Evolutionary conservation across 768 basidiomycete species (phyloP).

Genomic region (Rhodotorula diobovata): DNA sequence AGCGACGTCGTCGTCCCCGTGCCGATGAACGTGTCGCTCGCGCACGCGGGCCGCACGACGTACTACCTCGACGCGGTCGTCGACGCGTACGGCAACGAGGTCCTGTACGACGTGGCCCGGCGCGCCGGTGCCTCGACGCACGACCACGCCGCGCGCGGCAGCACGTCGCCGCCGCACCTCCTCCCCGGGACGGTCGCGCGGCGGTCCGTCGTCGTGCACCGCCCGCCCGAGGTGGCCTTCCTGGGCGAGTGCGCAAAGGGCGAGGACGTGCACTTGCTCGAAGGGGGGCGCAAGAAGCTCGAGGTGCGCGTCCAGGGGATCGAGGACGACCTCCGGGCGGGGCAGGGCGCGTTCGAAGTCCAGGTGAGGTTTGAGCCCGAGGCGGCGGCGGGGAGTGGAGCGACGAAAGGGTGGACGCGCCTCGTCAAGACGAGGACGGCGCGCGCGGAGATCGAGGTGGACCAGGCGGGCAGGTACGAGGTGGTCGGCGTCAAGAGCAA

Average conservation of each 20-base stretch:
- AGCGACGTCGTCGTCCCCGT: slow-evolving; percentile 3
- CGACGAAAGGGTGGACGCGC: slow-evolving; percentile 9
- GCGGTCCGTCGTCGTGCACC: slow-evolving; percentile 29
- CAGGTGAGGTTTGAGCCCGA: slow-evolving; percentile 14
- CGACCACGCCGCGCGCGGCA: not conserved
- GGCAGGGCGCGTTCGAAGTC: slow-evolving; percentile 4
- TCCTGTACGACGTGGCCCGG: slow-evolving; percentile 8
- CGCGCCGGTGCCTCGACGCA: no score
- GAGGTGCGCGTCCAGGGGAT: slow-evolving; percentile 5
- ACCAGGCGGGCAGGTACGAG: slow-evolving; percentile 30
- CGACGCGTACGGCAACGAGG: slow-evolving; percentile 31
- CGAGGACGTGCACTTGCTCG: slow-evolving; percentile 20
- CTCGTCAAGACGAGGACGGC: slow-evolving; percentile 1
- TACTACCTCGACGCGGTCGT: slow-evolving; percentile 32
- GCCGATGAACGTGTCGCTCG: slow-evolving; percentile 24
- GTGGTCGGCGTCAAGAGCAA: slow-evolving; percentile 19
- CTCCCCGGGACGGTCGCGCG: slow-evolving; percentile 4
- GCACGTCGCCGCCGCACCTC: not conserved
- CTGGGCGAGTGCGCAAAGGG: slow-evolving; percentile 25
- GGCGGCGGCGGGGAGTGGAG: not conserved
- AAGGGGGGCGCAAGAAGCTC: slow-evolving; percentile 5
- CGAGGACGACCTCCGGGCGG: slow-evolving; percentile 2
- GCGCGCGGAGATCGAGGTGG: slow-evolving; percentile 13
- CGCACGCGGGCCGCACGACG: slow-evolving; percentile 8
- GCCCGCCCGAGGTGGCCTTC: slow-evolving; percentile 23